A percentile compares a stretch with the other conserved stretches of the same genome.
Evolutionary conservation across 2,329 filamentous ascomycete genomes (phyloP).

Genomic region (Myriosclerotinia curreyana): DNA sequence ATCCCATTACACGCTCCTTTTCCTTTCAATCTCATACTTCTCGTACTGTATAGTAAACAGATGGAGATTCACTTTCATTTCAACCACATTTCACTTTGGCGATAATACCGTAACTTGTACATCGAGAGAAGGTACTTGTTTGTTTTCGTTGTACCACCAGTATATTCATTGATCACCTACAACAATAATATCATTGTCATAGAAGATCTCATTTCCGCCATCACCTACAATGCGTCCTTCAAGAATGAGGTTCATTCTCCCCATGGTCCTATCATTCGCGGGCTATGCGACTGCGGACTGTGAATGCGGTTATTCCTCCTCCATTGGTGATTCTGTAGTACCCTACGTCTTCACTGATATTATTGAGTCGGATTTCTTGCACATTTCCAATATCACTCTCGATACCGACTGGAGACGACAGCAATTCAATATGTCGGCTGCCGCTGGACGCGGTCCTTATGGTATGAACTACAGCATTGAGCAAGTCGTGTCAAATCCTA

Average conservation of each 20-base stretch:
- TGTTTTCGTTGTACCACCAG: conserved; percentile 18
- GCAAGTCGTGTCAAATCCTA: conserved; percentile 57
- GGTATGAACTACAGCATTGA: conserved; percentile 57
- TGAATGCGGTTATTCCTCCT: conserved; percentile 68
- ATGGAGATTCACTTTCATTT: conserved; percentile 10
- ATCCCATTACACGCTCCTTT: background rate
- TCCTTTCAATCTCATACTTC: background rate
- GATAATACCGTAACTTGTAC: conserved; percentile 7
- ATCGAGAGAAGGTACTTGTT: background rate
- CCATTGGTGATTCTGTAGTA: conserved; percentile 42
- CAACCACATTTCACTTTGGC: background rate
- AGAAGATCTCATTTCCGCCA: background rate
- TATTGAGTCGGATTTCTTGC: conserved; percentile 69
- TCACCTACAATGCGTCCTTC: background rate
- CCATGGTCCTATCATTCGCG: conserved; percentile 1
- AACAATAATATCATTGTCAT: conserved; percentile 3
- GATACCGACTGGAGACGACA: conserved; percentile 64
- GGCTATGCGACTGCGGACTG: conserved; percentile 45
- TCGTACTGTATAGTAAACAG: conserved; percentile 10
- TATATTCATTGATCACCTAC: background rate
- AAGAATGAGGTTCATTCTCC: conserved; percentile 9
- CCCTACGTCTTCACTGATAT: conserved; percentile 62
- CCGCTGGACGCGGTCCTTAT: conserved; percentile 58
- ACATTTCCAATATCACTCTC: conserved; percentile 47
- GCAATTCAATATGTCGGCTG: conserved; percentile 61